These are phyloP conservation scores for Didymosphaeria variabile DNA, from an alignment of 2,329 filamentous ascomycete species.

Conservation along the genomic window DNA sequence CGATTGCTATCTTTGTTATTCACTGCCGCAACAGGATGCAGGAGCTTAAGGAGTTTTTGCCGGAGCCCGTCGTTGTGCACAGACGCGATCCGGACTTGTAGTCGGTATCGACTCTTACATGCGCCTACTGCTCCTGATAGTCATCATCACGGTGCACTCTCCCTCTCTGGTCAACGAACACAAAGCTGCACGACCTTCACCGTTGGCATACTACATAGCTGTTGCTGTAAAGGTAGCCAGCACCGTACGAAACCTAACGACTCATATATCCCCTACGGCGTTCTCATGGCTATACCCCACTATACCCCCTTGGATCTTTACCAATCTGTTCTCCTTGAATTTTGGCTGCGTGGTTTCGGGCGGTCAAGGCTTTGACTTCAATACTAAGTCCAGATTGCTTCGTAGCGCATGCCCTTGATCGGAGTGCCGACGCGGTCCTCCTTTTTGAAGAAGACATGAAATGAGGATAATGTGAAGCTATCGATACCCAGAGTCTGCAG, in stretches of 20 bases:
- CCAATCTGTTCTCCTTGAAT: background rate
- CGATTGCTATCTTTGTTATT: slow-evolving; percentile 64
- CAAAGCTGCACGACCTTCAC: background rate
- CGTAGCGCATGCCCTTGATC: no score
- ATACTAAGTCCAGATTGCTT: no score
- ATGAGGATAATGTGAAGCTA: no score
- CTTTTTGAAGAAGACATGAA: no score
- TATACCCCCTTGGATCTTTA: slow-evolving; percentile 11
- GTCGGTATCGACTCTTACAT: slow-evolving; percentile 10
- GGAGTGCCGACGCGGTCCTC: no score
- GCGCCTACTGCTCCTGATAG: background rate
- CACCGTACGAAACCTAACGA: background rate
- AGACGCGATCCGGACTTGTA: slow-evolving; percentile 45
- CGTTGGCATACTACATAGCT: background rate
- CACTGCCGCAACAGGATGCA: slow-evolving; percentile 62
- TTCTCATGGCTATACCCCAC: slow-evolving; percentile 3
- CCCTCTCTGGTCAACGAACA: background rate
- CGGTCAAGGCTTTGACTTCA: no score
- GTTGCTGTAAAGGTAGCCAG: background rate
- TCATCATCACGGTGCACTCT: background rate
- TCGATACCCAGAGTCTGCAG: no score
- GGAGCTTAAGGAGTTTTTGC: slow-evolving; percentile 52
- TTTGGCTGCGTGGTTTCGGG: slow-evolving; percentile 29
- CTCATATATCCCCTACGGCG: background rate
- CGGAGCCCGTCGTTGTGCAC: slow-evolving; percentile 23